A percentile compares a stretch with the other conserved stretches of the same genome.
phyloP scores from a whole-genome alignment of 768 basidiomycete species.

The Pulveroboletus sp. region DNA sequence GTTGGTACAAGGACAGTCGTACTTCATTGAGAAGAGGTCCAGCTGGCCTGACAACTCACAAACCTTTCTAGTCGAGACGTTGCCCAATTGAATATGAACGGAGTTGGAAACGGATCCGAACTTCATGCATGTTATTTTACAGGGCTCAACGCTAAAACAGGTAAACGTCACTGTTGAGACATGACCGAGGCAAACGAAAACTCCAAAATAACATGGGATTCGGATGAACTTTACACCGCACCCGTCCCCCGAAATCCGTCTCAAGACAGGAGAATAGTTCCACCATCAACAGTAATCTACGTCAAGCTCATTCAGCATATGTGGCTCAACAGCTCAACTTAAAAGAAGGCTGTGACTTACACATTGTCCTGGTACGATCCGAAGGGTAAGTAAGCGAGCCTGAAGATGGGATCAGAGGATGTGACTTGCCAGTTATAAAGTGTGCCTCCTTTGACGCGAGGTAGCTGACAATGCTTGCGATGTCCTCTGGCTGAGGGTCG shows the following conservation, averaged over 20 bases:
- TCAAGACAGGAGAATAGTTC: not conserved
- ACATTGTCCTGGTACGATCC: constrained; percentile 3
- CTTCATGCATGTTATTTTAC: too few relatives aligned
- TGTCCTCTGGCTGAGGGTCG: constrained; percentile 27
- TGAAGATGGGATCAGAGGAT: not conserved
- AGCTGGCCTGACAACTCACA: too few relatives aligned
- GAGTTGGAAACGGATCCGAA: too few relatives aligned
- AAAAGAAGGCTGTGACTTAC: constrained; percentile 1
- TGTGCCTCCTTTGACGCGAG: constrained; percentile 32
- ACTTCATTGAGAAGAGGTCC: too few relatives aligned
- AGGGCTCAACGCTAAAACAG: too few relatives aligned
- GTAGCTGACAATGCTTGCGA: constrained; percentile 32
- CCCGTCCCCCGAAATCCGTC: not conserved
- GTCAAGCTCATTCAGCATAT: not conserved
- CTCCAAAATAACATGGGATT: too few relatives aligned
- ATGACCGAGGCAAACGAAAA: too few relatives aligned
- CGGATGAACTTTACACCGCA: not conserved
- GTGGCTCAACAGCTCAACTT: too few relatives aligned
- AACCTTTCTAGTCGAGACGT: too few relatives aligned
- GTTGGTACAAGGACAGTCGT: too few relatives aligned
- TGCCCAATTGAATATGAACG: too few relatives aligned
- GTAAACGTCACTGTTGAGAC: too few relatives aligned
- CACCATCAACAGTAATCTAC: constrained; percentile 9
- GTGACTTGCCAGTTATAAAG: constrained; percentile 31
- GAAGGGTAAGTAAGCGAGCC: not conserved